Conservation (phyloP, 225 moss, liverwort and hornwort species). For the Polytrichum formosum region DNA sequence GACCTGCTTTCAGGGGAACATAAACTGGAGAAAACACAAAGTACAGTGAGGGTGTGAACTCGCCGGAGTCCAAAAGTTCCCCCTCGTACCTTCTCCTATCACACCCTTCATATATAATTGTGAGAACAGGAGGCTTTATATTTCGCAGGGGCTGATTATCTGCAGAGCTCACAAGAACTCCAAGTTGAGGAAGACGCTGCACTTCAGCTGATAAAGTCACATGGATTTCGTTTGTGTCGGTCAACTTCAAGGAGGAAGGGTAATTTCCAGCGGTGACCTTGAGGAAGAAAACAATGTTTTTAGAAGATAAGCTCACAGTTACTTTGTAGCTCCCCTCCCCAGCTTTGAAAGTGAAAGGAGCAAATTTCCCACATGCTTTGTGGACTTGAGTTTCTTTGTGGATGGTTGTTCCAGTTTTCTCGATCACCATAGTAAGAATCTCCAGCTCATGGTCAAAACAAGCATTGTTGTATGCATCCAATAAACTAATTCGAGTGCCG, state of each 20-base stretch:
- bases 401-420: conserved; percentile 4
- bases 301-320: conserved; percentile 17
- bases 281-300: conserved; percentile 13
- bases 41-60: conserved; percentile 1
- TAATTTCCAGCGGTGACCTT: conserved; percentile 41
- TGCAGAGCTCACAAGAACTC: conserved; percentile 44
- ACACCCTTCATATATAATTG: conserved; percentile 9
- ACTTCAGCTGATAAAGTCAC: background rate
- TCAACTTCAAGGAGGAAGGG: conserved; percentile 34
- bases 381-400: conserved; percentile 16
- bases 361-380: conserved; percentile 35
- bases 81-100: conserved; percentile 17
- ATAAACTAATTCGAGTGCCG: conserved; percentile 2
- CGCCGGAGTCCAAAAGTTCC: conserved; percentile 10
- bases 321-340: conserved; percentile 41
- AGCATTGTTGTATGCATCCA: conserved; percentile 14
- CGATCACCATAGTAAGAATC: conserved; percentile 13
- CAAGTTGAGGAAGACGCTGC: conserved; percentile 20
- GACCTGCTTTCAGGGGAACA: conserved; percentile 49
- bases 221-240: background rate
- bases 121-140: conserved; percentile 30
- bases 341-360: conserved; percentile 24
- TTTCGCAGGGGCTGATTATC: conserved; percentile 21
- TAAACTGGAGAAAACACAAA: conserved; percentile 26
- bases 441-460: conserved; percentile 22